Conservation (phyloP, 139 green algal species). For the Chlamydomonas asymmetrica region DNA sequence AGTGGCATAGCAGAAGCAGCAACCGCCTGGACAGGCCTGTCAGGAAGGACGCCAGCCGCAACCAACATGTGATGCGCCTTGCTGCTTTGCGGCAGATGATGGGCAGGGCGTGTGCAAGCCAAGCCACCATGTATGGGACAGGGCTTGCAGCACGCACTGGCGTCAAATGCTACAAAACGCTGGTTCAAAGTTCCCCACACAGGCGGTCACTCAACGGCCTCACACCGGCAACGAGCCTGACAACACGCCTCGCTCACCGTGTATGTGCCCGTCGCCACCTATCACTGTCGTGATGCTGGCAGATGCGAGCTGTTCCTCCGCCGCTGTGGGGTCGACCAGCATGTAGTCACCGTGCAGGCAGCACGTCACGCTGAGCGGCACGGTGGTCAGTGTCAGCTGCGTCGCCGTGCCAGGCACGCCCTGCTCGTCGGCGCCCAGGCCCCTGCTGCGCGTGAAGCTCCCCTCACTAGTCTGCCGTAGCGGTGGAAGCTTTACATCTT, state of each 20-base stretch:
- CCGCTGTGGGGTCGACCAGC: constrained; percentile 66
- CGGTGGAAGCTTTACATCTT: constrained; percentile 39
- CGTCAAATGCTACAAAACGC: too few species aligned
- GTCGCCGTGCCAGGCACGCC: neutral
- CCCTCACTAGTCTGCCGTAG: constrained; percentile 49
- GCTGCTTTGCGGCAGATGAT: too few species aligned
- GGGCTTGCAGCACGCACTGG: too few species aligned
- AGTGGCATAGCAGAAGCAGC: too few species aligned
- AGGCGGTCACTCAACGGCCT: too few species aligned
- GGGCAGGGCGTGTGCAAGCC: too few species aligned
- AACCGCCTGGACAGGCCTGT: too few species aligned
- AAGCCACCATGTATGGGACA: too few species aligned
- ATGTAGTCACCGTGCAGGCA: constrained; percentile 50
- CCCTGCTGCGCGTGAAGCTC: constrained; percentile 19
- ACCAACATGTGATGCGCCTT: too few species aligned
- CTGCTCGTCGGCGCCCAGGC: neutral
- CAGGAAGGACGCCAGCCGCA: too few species aligned
- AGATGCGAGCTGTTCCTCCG: constrained; percentile 67
- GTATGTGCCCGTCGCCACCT: constrained; percentile 47
- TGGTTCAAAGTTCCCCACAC: too few species aligned
- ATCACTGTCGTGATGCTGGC: constrained; percentile 50
- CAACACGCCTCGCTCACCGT: constrained; percentile 67
- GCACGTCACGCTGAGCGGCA: constrained; percentile 52
- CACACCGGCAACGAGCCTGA: too few species aligned
- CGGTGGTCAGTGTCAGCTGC: constrained; percentile 15